Evolutionary conservation across 352 stramenopile species (phyloP), one percentile per base, ranked within the genome.

Genomic region (Phytophthora palmivora): DNA sequence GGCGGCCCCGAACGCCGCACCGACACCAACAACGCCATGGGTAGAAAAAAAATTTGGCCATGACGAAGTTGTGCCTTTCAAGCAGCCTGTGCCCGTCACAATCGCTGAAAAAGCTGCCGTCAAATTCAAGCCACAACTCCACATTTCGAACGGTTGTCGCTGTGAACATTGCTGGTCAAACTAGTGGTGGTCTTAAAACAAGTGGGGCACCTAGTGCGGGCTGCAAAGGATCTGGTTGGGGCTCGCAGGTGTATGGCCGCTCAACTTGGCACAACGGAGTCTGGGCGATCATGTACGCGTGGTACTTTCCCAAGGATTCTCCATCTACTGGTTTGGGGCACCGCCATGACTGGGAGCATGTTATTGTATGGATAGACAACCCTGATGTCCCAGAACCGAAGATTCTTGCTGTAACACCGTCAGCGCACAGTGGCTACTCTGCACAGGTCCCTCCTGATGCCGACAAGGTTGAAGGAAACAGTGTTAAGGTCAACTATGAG

Each of bases 291-390:
- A 59, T 59, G 51, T 60, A 52, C 21, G 37, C 19, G 10, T 60
- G 52, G 52, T 60, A 52, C 10, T 60, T 60, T 24, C 52, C 52
- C 10, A 60, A 60, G 32, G 52, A 60, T n/a, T 45, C 28, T 10
- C 52, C 52, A 3, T 51, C 41, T 10, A 39, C 52, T 6, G 30
- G 30, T 8, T 14, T 60, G 5, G 52, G 52, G 3, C 52, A 60
- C 21, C 52, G 52, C 15, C 52, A 60, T 11, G 41, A 60, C 39
- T 59, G 39, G 38, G 51, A 59, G 16, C 38, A 59, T 41, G 52
- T 60, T 1, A 52, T 60, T 11, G 24, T 60, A 18, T 60, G 19
- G 30, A 60, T 60, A 4, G 32, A 47, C 39, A 60, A 52, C 6
- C 52, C 41, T 7, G 41, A 43, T 1, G 22, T 53, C 10, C 14